Evolutionary conservation across 78 protist species (phyloP).

Genomic region (Creolimax fragrantissima): DNA sequence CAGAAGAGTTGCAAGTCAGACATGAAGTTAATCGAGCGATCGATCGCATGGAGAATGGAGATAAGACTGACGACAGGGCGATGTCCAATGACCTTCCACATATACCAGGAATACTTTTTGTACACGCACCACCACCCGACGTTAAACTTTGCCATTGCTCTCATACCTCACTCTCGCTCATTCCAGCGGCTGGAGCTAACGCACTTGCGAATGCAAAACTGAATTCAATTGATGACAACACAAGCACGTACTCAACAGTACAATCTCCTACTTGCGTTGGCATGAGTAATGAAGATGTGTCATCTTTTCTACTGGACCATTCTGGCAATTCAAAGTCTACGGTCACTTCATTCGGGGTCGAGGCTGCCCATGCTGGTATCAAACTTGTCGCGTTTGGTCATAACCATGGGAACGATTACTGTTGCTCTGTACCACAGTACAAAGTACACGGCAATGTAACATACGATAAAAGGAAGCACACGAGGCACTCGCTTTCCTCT

Average conservation of each 20-base stretch:
- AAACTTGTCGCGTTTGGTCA: background rate
- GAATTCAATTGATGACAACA: too few relatives aligned
- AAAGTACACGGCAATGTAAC: too few relatives aligned
- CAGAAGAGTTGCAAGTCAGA: background rate
- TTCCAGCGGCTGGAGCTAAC: background rate
- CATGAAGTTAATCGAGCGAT: background rate
- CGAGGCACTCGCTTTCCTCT: background rate
- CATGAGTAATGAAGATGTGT: background rate
- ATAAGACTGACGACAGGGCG: background rate
- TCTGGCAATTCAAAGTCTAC: background rate
- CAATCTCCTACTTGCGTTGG: background rate
- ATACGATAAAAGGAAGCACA: background rate
- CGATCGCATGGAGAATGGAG: too few relatives aligned
- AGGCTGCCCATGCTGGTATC: background rate
- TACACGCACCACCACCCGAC: background rate
- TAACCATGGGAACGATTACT: constrained; percentile 2
- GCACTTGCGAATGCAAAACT: too few relatives aligned
- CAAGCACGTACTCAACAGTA: background rate
- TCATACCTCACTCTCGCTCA: background rate
- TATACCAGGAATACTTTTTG: background rate
- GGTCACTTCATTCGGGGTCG: background rate
- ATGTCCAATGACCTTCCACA: background rate
- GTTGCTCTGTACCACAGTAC: too few relatives aligned
- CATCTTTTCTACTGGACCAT: background rate
- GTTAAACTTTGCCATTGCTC: background rate